Evolutionary conservation across 2,329 filamentous ascomycete genomes (phyloP).

Genomic region (Talaromyces sp.): DNA sequence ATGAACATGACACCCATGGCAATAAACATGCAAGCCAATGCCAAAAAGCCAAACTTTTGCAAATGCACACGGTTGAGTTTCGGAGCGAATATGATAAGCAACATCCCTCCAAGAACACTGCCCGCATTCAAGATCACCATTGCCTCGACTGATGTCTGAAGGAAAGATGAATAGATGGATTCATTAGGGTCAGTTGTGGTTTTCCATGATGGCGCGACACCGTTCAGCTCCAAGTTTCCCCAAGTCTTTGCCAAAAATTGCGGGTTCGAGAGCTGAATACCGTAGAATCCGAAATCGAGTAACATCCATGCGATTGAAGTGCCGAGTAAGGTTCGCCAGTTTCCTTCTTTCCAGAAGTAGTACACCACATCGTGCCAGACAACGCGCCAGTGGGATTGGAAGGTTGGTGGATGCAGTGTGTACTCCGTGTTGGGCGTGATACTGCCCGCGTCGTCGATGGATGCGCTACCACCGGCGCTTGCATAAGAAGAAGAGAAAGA

Average conservation of each 20-base stretch:
- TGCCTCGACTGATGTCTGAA: slow-evolving; percentile 37
- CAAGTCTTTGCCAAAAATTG: slow-evolving; percentile 43
- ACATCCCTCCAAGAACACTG: slow-evolving; percentile 41
- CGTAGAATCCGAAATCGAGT: slow-evolving; percentile 58
- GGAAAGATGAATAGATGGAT: slow-evolving; percentile 42
- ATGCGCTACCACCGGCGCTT: slow-evolving; percentile 5
- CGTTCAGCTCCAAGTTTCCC: slow-evolving; percentile 32
- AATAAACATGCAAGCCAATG: slow-evolving; percentile 43
- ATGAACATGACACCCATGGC: slow-evolving; percentile 43
- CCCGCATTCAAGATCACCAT: slow-evolving; percentile 42
- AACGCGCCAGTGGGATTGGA: slow-evolving; percentile 42
- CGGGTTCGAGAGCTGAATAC: slow-evolving; percentile 49
- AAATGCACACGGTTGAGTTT: slow-evolving; percentile 41
- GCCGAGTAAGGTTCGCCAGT: slow-evolving; percentile 43
- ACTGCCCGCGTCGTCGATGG: slow-evolving; percentile 9
- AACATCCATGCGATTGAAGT: slow-evolving; percentile 54
- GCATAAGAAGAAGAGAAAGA: slow-evolving; percentile 13
- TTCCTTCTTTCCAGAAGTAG: slow-evolving; percentile 44
- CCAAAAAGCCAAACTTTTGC: slow-evolving; percentile 46
- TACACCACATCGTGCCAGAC: slow-evolving; percentile 38
- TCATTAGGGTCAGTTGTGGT: slow-evolving; percentile 38
- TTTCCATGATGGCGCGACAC: slow-evolving; percentile 33
- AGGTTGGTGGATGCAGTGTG: slow-evolving; percentile 34
- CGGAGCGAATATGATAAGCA: slow-evolving; percentile 41
- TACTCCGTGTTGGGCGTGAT: slow-evolving; percentile 24